Base-by-base conservation (phyloP, 202 grass and related monocot species). In the Digitaria exilis region DNA sequence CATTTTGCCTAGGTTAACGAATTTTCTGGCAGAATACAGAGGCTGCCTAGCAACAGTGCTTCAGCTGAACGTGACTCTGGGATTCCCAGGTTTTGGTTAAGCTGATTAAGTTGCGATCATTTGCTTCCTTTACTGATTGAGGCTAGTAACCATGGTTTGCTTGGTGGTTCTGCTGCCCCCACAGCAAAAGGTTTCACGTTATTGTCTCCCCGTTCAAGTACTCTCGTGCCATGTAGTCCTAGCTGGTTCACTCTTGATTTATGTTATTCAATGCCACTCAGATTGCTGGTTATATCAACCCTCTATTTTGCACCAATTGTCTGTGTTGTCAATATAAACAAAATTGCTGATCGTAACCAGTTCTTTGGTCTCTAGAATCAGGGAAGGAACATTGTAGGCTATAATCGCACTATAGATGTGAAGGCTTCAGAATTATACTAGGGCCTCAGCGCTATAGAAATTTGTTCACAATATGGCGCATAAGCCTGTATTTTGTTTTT, bases 21-120 rank as follows among this genome's bases (percentile, higher is more conserved):
- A 72, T 96, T 99, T 82, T 96, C 97, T 66, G 88, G 68, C 10
- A 90, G 91, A 87, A 99, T 99, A 84, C 97, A 96, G 90, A 96
- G 88, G 82, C 75, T 94, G 71, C 88, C 93, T 41, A 96, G 86
- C 87, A 80, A 81, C 56, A 84, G 88, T 72, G 80, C 86, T 73
- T 88, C 67, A 49, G 78, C 76, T 48, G 93, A 96, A 76, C 90
- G 87, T 2, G 83, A 91, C 42, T 90, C 85, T 0, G 89, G 86
- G 52, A 85, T 87, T 41, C 84, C 90, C 59, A 94, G 88, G 61
- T 92, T 92, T 85, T 89, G 97, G 93, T 90, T 93, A 79, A 94
- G 66, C 69, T 98, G 75, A 88, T 87, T 65, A 43, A 59, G 24
- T 77, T 44, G 32, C 32, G 2, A 52, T 51, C 45, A 84, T 82